A percentile compares a stretch with the other conserved stretches of the same genome.
These are phyloP conservation scores for Russula brevipes DNA, from an alignment of 768 basidiomycete genomes.

Conservation along the genomic window DNA sequence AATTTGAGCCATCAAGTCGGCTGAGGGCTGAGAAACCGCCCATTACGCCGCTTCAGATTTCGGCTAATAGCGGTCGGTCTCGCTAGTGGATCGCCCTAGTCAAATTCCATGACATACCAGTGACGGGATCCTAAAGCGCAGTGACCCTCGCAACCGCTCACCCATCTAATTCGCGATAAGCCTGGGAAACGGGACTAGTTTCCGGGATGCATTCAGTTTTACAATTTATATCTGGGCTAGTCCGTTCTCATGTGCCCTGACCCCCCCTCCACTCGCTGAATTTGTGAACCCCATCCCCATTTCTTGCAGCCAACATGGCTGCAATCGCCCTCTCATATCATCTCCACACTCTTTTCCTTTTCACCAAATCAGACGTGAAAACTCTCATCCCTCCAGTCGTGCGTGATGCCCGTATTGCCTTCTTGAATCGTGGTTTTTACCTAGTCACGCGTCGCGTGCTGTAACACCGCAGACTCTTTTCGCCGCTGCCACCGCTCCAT, in stretches of 20 bases:
- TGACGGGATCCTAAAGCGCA: no score
- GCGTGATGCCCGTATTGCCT: neutral
- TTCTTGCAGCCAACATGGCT: neutral
- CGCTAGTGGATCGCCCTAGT: no score
- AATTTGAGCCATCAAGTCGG: no score
- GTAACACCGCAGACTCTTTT: conserved; percentile 17
- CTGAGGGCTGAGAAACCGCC: no score
- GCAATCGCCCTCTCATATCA: neutral
- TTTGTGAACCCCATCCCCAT: neutral
- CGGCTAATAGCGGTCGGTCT: no score
- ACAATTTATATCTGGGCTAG: neutral
- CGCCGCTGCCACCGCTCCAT: conserved; percentile 22
- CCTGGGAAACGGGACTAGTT: no score
- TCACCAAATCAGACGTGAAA: conserved; percentile 29
- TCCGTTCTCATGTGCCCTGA: neutral
- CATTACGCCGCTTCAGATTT: no score
- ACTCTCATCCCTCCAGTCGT: conserved; percentile 28
- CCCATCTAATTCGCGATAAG: no score
- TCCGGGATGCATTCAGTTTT: neutral
- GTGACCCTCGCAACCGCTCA: no score
- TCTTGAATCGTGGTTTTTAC: neutral
- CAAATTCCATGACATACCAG: no score
- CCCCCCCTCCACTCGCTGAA: neutral
- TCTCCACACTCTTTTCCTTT: conserved; percentile 27
- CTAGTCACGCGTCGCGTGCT: neutral